Conservation (phyloP, 2,329 filamentous ascomycete species). For the Phialocephala sp. region DNA sequence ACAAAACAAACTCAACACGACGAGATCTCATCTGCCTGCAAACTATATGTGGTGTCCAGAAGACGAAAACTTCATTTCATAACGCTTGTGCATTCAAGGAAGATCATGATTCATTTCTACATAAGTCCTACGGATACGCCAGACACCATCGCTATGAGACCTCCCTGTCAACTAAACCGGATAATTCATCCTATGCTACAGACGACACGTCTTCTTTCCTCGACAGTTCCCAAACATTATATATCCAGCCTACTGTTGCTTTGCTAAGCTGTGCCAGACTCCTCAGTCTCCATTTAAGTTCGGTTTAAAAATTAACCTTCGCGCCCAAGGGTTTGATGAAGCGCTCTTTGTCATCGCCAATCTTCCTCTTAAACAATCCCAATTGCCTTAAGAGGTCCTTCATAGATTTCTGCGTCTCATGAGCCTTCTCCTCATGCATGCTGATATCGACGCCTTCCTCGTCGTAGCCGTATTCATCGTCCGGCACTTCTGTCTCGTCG, state of each 20-base stretch:
- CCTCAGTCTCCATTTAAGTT: background rate
- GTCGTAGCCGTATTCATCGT: slow-evolving; percentile 55
- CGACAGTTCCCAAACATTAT: background rate
- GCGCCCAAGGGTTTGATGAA: slow-evolving; percentile 60
- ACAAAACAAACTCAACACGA: too few species aligned
- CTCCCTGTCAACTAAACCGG: background rate
- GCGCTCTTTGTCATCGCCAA: slow-evolving; percentile 78
- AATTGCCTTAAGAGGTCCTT: slow-evolving; percentile 82
- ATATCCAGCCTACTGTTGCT: background rate
- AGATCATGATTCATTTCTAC: background rate
- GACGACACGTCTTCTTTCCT: background rate
- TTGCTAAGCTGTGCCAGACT: background rate
- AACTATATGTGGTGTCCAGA: too few species aligned
- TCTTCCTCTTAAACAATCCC: slow-evolving; percentile 80
- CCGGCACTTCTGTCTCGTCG: slow-evolving; percentile 38
- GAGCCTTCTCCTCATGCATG: slow-evolving; percentile 58
- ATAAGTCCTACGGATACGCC: background rate
- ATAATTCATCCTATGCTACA: background rate
- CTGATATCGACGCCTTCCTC: slow-evolving; percentile 62
- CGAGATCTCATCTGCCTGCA: too few species aligned
- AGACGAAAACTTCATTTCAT: too few species aligned
- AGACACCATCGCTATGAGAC: slow-evolving; percentile 6
- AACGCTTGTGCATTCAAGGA: background rate
- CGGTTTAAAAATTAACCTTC: slow-evolving; percentile 43
- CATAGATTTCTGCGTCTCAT: slow-evolving; percentile 83